Evolutionary conservation across 2,329 filamentous ascomycete species (phyloP), one percentile per base, ranked within the genome.

Genomic region (Aspergillus niger): DNA sequence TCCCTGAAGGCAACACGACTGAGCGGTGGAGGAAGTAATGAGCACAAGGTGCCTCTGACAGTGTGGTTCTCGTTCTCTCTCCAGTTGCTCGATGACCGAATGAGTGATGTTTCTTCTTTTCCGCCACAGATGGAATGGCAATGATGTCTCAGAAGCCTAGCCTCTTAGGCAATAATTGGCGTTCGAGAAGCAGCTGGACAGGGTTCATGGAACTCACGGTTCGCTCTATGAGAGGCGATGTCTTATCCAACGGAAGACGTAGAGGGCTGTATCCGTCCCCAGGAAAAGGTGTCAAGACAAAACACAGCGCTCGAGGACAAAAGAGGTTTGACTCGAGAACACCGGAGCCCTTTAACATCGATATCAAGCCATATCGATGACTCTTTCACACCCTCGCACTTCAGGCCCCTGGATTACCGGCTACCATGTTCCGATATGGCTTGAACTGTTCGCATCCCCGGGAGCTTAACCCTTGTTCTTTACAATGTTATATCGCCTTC

Each of bases 361-460:
- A 20, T 50, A 50, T 50, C 32, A 50, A 50, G 47, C 47, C n/a
- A 49, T n/a, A n/a, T 8, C n/a, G 47, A 28, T 8, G n/a, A 55
- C 54, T 55, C 63, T 61, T 58, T 61, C 56, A 59, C 57, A 17
- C 28, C 11, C 30, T 51, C 48, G 56, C 43, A 20, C 24, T 20
- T 52, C 57, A 32, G 39, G 57, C 51, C 54, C 58, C 59, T 57
- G 57, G 53, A 52, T 6, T 56, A 10, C 11, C 11, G 32, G 17
- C 56, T 51, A 50, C 55, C 51, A 49, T 51, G 30, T 57, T 59
- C 54, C 54, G 61, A 61, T 55, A 63, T 57, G 55, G 41, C 56
- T 57, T 47, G 47, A 13, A 43, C 30, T 57, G 28, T 57, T 32
- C 54, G 41, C 49, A 55, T 30, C 47, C 59, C 52, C 51, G 39